These are phyloP conservation scores for Nigrospora sphaerica DNA, from an alignment of 2,329 filamentous ascomycete species.

Conservation along the genomic window DNA sequence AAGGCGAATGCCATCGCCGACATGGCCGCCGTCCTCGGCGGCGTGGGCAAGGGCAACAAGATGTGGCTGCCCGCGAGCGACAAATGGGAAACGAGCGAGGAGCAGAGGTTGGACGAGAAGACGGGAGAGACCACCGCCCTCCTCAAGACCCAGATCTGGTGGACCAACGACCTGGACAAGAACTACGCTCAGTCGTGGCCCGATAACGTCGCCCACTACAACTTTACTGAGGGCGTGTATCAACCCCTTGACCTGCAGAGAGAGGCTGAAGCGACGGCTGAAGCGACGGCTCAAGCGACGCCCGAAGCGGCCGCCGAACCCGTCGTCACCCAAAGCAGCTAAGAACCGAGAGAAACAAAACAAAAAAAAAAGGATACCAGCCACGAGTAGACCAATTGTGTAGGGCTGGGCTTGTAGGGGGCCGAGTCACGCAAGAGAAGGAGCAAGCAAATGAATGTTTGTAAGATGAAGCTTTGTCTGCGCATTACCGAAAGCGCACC, in stretches of 20 bases:
- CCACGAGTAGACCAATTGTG: too few species aligned
- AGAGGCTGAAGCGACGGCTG: background rate
- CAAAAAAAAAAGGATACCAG: too few species aligned
- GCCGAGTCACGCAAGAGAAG: too few species aligned
- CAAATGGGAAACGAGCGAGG: constrained; percentile 10
- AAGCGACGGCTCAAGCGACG: background rate
- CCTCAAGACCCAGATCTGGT: constrained; percentile 39
- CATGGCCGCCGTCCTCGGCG: constrained; percentile 50
- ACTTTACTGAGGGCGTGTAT: constrained; percentile 2
- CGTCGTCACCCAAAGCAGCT: too few species aligned
- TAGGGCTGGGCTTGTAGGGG: too few species aligned
- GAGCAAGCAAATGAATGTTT: too few species aligned
- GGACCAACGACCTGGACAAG: constrained; percentile 41
- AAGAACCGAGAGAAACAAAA: too few species aligned
- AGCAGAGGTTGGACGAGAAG: constrained; percentile 6
- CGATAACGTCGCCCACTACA: constrained; percentile 42
- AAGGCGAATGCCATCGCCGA: constrained; percentile 57
- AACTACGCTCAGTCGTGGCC: constrained; percentile 42
- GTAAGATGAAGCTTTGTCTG: too few species aligned
- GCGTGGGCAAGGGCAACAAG: constrained; percentile 43
- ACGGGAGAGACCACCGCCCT: constrained; percentile 15
- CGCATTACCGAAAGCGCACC: too few species aligned
- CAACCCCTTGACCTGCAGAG: background rate
- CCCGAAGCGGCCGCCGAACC: background rate
- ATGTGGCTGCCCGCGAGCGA: constrained; percentile 22